Conservation (phyloP, 2,329 filamentous ascomycete species). For the Colletotrichum sp. region DNA sequence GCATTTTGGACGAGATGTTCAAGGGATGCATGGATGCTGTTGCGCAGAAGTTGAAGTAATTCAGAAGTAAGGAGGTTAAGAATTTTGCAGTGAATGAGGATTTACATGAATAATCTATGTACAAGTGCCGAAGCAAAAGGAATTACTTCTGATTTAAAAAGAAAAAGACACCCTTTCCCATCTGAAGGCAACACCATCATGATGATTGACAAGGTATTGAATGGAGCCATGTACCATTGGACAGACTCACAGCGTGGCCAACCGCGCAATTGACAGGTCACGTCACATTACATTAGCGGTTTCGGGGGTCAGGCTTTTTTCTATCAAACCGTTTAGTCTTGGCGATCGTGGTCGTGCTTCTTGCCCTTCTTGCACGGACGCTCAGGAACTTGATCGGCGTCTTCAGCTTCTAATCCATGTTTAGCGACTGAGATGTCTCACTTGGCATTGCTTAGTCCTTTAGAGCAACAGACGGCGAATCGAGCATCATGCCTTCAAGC, state of each 20-base stretch:
- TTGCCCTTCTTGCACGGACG: conserved; percentile 7
- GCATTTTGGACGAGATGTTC: not conserved
- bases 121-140: not conserved
- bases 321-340: not conserved
- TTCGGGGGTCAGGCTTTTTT: not conserved
- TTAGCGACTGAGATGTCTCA: conserved; percentile 3
- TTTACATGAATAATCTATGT: not conserved
- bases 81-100: not conserved
- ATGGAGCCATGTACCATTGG: not conserved
- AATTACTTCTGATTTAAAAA: not conserved
- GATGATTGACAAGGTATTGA: not conserved
- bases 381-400: not conserved
- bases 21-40: not conserved
- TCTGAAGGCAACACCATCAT: not conserved
- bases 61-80: not conserved
- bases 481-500: not conserved
- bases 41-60: not conserved
- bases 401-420: not conserved
- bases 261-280: not conserved
- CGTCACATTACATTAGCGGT: not conserved
- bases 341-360: not conserved
- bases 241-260: not conserved
- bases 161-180: not conserved
- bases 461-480: not conserved
- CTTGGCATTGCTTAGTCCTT: not conserved